phyloP scores from a whole-genome alignment of 1,139 yeast genomes.

The Scheffersomyces parashehatae region DNA sequence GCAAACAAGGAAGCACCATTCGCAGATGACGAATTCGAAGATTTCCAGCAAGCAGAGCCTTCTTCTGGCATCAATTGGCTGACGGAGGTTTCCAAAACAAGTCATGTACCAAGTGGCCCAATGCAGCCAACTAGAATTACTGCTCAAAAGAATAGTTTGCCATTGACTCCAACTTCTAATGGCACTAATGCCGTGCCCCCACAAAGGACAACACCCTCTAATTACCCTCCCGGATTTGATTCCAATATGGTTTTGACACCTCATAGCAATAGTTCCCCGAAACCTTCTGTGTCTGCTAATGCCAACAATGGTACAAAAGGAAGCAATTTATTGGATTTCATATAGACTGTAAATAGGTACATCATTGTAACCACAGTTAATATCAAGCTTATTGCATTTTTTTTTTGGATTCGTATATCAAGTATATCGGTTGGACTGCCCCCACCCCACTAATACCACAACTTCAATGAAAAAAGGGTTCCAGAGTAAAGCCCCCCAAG shows the following conservation, averaged over 20 bases:
- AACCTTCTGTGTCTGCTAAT: neutral
- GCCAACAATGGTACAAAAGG: neutral
- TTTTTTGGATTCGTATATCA: too few species aligned
- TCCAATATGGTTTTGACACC: slow-evolving; percentile 15
- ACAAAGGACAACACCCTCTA: slow-evolving; percentile 1
- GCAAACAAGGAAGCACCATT: slow-evolving; percentile 7
- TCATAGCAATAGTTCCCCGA: slow-evolving; percentile 4
- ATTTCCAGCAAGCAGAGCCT: slow-evolving; percentile 27
- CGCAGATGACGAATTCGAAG: slow-evolving; percentile 33
- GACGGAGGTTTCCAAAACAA: slow-evolving; percentile 11
- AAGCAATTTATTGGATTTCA: neutral
- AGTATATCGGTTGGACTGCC: too few species aligned
- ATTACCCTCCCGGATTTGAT: slow-evolving; percentile 34
- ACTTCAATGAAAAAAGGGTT: too few species aligned
- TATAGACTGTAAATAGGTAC: neutral
- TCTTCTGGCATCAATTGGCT: slow-evolving; percentile 19
- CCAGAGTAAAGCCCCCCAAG: too few species aligned
- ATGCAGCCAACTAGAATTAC: slow-evolving; percentile 4
- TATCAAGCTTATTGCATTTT: too few species aligned
- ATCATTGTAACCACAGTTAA: too few species aligned
- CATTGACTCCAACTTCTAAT: neutral
- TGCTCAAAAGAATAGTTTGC: slow-evolving; percentile 2
- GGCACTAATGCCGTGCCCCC: slow-evolving; percentile 2
- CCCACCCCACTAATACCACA: too few species aligned
- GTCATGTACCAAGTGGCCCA: slow-evolving; percentile 4